phyloP scores from a whole-genome alignment of 2,329 filamentous ascomycete species.

The Pseudofabraea citricarpa region DNA sequence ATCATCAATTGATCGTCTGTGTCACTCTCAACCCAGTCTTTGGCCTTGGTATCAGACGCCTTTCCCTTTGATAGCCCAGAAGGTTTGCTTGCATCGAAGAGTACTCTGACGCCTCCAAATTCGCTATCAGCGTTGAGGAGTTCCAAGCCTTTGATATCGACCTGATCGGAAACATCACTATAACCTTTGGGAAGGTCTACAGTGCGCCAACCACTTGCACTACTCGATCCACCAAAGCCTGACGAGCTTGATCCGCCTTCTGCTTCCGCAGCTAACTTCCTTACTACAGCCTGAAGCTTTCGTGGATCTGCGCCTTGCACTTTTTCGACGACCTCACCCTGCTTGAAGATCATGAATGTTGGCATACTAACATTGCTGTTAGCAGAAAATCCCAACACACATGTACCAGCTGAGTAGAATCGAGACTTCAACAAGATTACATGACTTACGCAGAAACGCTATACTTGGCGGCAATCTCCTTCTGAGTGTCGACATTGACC shows the following conservation, averaged over 20 bases:
- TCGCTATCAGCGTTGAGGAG: conserved; percentile 82
- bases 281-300: conserved; percentile 65
- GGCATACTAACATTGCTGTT: conserved; percentile 51
- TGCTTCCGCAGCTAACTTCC: conserved; percentile 65
- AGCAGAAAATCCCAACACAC: background rate
- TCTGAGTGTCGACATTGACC: conserved; percentile 75
- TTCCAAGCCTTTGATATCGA: conserved; percentile 77
- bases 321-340: conserved; percentile 61
- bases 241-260: conserved; percentile 33
- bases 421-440: background rate
- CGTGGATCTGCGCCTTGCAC: conserved; percentile 70
- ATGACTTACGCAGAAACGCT: conserved; percentile 57
- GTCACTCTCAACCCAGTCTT: conserved; percentile 93
- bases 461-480: conserved; percentile 70
- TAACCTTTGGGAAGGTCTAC: conserved; percentile 75
- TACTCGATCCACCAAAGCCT: conserved; percentile 27
- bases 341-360: conserved; percentile 86
- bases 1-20: conserved; percentile 96
- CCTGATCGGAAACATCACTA: conserved; percentile 73
- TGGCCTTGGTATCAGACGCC: conserved; percentile 37
- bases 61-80: conserved; percentile 56
- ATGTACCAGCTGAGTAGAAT: conserved; percentile 6
- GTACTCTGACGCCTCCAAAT: conserved; percentile 63
- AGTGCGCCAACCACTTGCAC: conserved; percentile 63
- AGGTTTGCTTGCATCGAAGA: conserved; percentile 70